Percentiles rank a stretch among this genome's conserved stretches.
Evolutionary conservation across 1,284 basidiomycete species (phyloP).

Genomic region (Ustilago tritici): DNA sequence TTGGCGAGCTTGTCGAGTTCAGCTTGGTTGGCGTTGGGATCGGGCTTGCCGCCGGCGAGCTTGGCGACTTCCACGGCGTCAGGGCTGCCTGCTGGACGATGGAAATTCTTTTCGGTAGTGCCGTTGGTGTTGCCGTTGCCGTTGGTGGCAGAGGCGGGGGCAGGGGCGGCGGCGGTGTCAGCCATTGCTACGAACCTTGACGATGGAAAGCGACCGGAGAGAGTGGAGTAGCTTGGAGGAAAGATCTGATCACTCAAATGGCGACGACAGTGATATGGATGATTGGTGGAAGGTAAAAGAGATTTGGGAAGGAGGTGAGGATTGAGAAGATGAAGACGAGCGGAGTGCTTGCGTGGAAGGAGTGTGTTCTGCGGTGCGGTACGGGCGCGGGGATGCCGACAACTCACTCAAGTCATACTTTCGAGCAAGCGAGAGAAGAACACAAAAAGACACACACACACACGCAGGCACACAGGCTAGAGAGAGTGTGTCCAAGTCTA

Average conservation of each 20-base stretch:
- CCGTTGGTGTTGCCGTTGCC: slow-evolving; percentile 13
- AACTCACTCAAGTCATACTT: slow-evolving; percentile 1
- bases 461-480: slow-evolving; percentile 8
- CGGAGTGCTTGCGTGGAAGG: slow-evolving; percentile 33
- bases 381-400: slow-evolving; percentile 18
- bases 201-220: neutral
- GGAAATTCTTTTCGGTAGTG: slow-evolving; percentile 30
- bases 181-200: slow-evolving; percentile 36
- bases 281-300: neutral
- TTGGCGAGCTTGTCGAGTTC: slow-evolving; percentile 65
- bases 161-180: slow-evolving; percentile 24
- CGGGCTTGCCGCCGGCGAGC: slow-evolving; percentile 66
- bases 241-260: neutral
- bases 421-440: slow-evolving; percentile 10
- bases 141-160: slow-evolving; percentile 10
- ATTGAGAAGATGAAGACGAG: neutral
- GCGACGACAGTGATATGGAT: neutral
- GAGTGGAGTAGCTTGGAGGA: neutral
- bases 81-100: slow-evolving; percentile 48
- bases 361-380: neutral
- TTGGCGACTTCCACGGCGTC: slow-evolving; percentile 64
- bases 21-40: slow-evolving; percentile 59
- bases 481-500: neutral
- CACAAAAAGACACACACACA: neutral
- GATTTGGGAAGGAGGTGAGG: neutral